A percentile compares a stretch with the other conserved stretches of the same genome.
Evolutionary conservation across 352 stramenopile genomes (phyloP).

Genomic region (Globisporangium nagaii): DNA sequence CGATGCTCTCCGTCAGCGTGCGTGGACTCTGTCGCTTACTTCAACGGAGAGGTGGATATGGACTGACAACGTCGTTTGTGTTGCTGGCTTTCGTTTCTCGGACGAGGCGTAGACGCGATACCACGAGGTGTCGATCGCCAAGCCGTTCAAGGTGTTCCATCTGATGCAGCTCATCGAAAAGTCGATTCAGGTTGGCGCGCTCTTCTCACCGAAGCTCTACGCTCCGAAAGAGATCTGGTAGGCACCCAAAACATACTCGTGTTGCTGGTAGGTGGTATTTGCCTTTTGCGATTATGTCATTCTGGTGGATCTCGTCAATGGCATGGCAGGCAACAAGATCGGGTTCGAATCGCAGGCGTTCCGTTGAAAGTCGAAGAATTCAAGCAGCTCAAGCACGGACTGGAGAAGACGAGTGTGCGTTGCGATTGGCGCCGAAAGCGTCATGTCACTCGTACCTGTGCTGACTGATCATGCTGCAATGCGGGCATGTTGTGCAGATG

Average conservation of each 20-base stretch:
- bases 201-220: constrained; percentile 71
- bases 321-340: constrained; percentile 53
- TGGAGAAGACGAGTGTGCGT: constrained; percentile 65
- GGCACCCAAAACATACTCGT: background rate
- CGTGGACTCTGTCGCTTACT: background rate
- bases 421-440: too few relatives aligned
- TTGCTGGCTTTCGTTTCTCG: too few relatives aligned
- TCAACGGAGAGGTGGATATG: background rate
- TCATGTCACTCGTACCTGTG: too few relatives aligned
- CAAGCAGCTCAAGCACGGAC: constrained; percentile 55
- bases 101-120: constrained; percentile 34
- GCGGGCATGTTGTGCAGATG: constrained; percentile 32
- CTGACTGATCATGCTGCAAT: too few relatives aligned
- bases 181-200: constrained; percentile 64
- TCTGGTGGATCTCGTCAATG: too few relatives aligned
- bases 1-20: constrained; percentile 56
- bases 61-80: background rate
- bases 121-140: constrained; percentile 41
- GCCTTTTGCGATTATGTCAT: too few relatives aligned
- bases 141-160: constrained; percentile 69
- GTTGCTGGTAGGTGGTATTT: too few relatives aligned
- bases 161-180: constrained; percentile 80
- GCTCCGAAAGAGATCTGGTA: constrained; percentile 77
- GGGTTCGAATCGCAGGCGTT: constrained; percentile 52
- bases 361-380: constrained; percentile 60